Evolutionary conservation across 805 yeast species (phyloP).

Genomic region (Wickerhamomyces chaumierensis): DNA sequence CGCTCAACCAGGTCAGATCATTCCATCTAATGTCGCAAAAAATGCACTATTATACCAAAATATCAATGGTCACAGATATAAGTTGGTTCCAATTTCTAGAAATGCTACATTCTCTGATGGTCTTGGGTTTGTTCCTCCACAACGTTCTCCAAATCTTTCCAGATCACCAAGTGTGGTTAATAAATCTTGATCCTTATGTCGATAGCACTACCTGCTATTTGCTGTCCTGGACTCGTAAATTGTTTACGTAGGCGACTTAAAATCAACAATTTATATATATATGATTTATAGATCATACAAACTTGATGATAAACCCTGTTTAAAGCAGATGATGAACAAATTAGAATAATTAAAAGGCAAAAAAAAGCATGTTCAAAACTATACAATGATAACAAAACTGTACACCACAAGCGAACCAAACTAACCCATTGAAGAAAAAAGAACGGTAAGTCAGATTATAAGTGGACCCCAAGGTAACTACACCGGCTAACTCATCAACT

Average conservation of each 20-base stretch:
- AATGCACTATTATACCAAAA: neutral
- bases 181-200: too few relatives aligned
- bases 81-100: neutral
- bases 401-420: neutral
- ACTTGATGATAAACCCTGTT: too few relatives aligned
- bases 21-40: neutral
- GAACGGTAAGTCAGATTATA: neutral
- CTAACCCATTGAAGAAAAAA: neutral
- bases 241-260: too few relatives aligned
- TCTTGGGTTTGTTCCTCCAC: neutral
- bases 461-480: neutral
- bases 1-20: neutral
- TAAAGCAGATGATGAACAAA: too few relatives aligned
- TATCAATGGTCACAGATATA: slow-evolving; percentile 1
- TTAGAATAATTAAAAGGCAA: too few relatives aligned
- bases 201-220: too few relatives aligned
- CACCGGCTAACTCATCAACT: neutral
- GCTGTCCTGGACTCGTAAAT: too few relatives aligned
- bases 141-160: neutral
- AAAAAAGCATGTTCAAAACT: too few relatives aligned
- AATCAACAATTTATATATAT: too few relatives aligned
- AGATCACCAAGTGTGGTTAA: neutral
- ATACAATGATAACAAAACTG: neutral
- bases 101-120: neutral
- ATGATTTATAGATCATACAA: too few relatives aligned